phyloP scores from a whole-genome alignment of 1,139 yeast genomes.

The Kazachstania sp. region DNA sequence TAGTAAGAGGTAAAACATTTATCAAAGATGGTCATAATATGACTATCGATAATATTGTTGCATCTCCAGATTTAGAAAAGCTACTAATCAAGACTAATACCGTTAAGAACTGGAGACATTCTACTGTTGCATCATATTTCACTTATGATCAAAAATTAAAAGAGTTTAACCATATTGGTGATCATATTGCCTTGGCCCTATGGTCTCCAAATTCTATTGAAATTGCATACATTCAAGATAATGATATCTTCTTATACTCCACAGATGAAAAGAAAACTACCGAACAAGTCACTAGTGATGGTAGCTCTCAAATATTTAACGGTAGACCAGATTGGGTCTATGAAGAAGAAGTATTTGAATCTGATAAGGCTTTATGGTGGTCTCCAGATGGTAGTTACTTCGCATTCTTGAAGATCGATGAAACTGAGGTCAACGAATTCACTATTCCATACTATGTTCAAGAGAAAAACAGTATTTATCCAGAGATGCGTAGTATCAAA shows the following conservation, averaged over 20 bases:
- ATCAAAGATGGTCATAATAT: slow-evolving; percentile 35
- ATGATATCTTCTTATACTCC: slow-evolving; percentile 52
- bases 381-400: slow-evolving; percentile 60
- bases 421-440: slow-evolving; percentile 61
- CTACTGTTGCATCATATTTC: slow-evolving; percentile 67
- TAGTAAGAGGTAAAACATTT: slow-evolving; percentile 46
- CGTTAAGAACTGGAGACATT: slow-evolving; percentile 74
- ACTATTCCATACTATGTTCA: slow-evolving; percentile 67
- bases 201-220: slow-evolving; percentile 73
- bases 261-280: slow-evolving; percentile 32
- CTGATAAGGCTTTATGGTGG: slow-evolving; percentile 82
- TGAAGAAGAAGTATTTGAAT: slow-evolving; percentile 79
- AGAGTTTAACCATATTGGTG: slow-evolving; percentile 29
- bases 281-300: slow-evolving; percentile 40
- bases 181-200: slow-evolving; percentile 43
- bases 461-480: slow-evolving; percentile 49
- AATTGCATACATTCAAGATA: slow-evolving; percentile 61
- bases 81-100: slow-evolving; percentile 52
- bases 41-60: slow-evolving; percentile 44
- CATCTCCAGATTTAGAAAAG: slow-evolving; percentile 54
- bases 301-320: slow-evolving; percentile 63
- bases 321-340: slow-evolving; percentile 98
- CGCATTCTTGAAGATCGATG: slow-evolving; percentile 64
- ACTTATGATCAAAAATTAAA: slow-evolving; percentile 37
- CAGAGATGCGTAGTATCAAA: slow-evolving; percentile 51